These are phyloP conservation scores for Houttuynia cordata DNA, from an alignment of 164 flowering plant genomes.

Conservation along the genomic window DNA sequence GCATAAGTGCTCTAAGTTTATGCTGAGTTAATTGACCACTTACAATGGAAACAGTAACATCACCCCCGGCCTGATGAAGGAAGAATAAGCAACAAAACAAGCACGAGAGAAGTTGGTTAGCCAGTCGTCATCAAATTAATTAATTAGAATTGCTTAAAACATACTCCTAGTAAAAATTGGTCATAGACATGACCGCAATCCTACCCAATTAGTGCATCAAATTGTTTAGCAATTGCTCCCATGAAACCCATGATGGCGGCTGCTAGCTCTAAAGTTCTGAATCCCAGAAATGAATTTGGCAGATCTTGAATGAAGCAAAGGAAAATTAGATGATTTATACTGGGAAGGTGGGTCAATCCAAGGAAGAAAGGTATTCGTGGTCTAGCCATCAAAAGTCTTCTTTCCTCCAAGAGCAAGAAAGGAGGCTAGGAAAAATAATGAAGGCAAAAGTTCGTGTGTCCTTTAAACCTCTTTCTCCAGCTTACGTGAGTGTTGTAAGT, in stretches of 20 bases:
- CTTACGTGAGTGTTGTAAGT: too few species aligned
- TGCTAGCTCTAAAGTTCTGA: not conserved
- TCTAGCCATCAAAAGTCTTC: slow-evolving; percentile 13
- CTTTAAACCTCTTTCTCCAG: too few species aligned
- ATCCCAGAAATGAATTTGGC: too few species aligned
- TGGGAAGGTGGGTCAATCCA: not conserved
- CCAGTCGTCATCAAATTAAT: not conserved
- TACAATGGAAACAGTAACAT: slow-evolving; percentile 88
- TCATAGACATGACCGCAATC: not conserved
- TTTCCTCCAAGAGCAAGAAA: slow-evolving; percentile 17
- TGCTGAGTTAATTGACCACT: slow-evolving; percentile 15
- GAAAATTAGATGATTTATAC: slow-evolving; percentile 5
- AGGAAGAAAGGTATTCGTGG: slow-evolving; percentile 18
- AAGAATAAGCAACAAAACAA: too few species aligned
- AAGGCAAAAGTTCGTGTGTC: not conserved
- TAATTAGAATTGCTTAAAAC: not conserved
- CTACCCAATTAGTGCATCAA: slow-evolving; percentile 65
- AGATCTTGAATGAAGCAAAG: not conserved
- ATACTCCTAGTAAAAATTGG: too few species aligned
- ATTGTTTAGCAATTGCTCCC: slow-evolving; percentile 38
- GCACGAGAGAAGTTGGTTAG: not conserved
- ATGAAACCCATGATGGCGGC: slow-evolving; percentile 40
- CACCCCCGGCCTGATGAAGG: slow-evolving; percentile 58
- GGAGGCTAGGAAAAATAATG: not conserved
- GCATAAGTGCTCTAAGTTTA: not conserved